A percentile compares a stretch with the other conserved stretches of the same genome.
Evolutionary conservation across 148 eudicot genomes (phyloP).

Genomic region (Rhododendron griersonianum): DNA sequence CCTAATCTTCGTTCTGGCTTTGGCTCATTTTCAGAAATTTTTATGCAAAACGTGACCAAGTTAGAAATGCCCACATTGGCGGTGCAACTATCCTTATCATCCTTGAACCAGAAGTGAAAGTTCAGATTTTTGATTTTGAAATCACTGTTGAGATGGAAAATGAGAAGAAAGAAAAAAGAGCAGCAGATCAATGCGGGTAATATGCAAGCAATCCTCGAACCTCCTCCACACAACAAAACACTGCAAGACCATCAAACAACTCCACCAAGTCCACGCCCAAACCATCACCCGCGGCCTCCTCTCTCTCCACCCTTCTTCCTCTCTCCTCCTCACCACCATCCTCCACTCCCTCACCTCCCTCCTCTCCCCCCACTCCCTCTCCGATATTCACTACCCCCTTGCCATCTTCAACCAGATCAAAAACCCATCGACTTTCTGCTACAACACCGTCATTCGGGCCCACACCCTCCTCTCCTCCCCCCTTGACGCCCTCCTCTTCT

Average conservation of each 20-base stretch:
- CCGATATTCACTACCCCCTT: conserved; percentile 32
- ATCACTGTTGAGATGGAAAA: background rate
- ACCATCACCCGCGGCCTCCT: conserved; percentile 50
- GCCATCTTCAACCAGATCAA: conserved; percentile 45
- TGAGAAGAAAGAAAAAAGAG: background rate
- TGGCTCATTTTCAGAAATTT: too few relatives aligned
- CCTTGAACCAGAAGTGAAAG: background rate
- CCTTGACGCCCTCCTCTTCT: conserved; percentile 36
- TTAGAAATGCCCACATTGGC: too few relatives aligned
- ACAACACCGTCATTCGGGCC: conserved; percentile 64
- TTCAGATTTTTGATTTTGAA: background rate
- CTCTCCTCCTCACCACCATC: conserved; percentile 45
- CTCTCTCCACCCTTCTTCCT: conserved; percentile 21
- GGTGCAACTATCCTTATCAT: too few relatives aligned
- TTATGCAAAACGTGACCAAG: too few relatives aligned
- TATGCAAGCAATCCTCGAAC: conserved; percentile 17
- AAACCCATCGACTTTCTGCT: conserved; percentile 60
- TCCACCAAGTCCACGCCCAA: conserved; percentile 64
- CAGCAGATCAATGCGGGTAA: background rate
- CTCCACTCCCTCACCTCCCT: conserved; percentile 32
- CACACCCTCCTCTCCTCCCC: conserved; percentile 54
- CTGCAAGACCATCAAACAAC: conserved; percentile 50
- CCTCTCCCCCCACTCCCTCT: conserved; percentile 20
- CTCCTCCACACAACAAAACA: conserved; percentile 25
- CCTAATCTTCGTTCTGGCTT: too few relatives aligned